Evolutionary conservation across 768 basidiomycete species (phyloP).

Genomic region (Suillus occidentalis): DNA sequence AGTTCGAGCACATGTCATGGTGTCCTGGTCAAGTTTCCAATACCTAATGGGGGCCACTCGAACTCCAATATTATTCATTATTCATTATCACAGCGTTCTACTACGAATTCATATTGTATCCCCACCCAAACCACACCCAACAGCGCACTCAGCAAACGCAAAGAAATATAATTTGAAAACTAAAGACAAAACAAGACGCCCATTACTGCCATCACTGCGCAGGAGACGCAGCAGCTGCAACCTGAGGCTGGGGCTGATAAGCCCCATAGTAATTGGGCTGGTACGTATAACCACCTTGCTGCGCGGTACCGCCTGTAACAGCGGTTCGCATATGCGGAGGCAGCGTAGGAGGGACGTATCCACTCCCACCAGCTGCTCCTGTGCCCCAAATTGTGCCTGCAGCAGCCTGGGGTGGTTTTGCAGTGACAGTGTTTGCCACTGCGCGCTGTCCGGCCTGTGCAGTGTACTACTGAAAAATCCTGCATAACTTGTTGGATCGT

Average conservation of each 20-base stretch:
- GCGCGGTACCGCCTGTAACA: conserved; percentile 18
- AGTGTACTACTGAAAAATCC: conserved; percentile 38
- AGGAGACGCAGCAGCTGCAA: conserved; percentile 26
- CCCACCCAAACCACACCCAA: neutral
- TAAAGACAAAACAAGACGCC: neutral
- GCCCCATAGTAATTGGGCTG: conserved; percentile 33
- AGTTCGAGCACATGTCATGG: neutral
- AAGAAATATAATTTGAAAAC: neutral
- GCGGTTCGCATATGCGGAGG: conserved; percentile 41
- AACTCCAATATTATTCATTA: too few relatives aligned
- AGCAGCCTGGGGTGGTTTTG: conserved; percentile 31
- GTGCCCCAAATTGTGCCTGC: conserved; percentile 24
- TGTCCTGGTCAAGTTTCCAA: neutral
- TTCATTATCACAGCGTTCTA: conserved; percentile 16
- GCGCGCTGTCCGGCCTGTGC: conserved; percentile 43
- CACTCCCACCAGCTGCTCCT: conserved; percentile 11
- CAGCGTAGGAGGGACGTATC: conserved; percentile 37
- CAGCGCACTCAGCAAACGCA: neutral
- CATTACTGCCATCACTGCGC: conserved; percentile 18
- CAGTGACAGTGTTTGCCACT: conserved; percentile 52
- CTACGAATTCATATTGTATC: neutral
- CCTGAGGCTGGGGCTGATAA: conserved; percentile 25
- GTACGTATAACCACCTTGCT: conserved; percentile 23
- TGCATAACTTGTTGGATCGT: conserved; percentile 39
- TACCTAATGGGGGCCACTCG: neutral